Evolutionary conservation across 1,284 basidiomycete genomes (phyloP).

Genomic region (Heterobasidion occidentale): DNA sequence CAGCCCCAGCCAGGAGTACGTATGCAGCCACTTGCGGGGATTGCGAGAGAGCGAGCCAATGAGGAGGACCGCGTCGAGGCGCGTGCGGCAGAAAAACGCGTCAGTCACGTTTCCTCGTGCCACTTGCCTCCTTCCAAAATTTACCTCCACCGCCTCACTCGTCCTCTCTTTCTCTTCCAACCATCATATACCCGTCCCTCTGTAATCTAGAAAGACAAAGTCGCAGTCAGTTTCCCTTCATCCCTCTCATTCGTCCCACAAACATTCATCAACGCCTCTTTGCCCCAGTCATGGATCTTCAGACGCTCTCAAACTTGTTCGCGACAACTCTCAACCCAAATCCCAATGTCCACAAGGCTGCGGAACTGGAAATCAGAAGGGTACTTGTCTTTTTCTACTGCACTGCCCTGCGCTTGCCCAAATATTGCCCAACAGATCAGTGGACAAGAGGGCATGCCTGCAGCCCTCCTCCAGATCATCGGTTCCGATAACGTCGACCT

Average conservation of each 20-base stretch:
- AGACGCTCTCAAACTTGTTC: slow-evolving; percentile 70
- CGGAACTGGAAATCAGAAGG: slow-evolving; percentile 79
- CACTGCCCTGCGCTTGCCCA: not conserved
- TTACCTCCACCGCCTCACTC: not conserved
- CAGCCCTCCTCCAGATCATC: slow-evolving; percentile 76
- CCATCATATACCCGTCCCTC: not conserved
- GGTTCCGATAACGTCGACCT: slow-evolving; percentile 66
- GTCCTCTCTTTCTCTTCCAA: not conserved
- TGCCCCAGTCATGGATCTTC: slow-evolving; percentile 55
- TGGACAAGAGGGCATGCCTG: slow-evolving; percentile 70
- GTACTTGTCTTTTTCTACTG: too few relatives aligned
- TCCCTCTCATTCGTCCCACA: not conserved
- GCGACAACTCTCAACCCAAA: slow-evolving; percentile 74
- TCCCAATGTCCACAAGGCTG: slow-evolving; percentile 76
- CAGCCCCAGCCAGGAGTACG: too few relatives aligned
- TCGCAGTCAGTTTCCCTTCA: not conserved
- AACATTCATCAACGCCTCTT: not conserved
- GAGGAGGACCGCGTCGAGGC: too few relatives aligned
- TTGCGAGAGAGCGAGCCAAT: not conserved
- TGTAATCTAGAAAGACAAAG: not conserved
- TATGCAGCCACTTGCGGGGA: not conserved
- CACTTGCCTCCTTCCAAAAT: not conserved
- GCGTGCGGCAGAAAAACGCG: not conserved
- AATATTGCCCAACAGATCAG: slow-evolving; percentile 42
- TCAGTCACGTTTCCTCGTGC: not conserved